Base-by-base conservation (phyloP, 768 basidiomycete genomes). In the Suillus lakei region DNA sequence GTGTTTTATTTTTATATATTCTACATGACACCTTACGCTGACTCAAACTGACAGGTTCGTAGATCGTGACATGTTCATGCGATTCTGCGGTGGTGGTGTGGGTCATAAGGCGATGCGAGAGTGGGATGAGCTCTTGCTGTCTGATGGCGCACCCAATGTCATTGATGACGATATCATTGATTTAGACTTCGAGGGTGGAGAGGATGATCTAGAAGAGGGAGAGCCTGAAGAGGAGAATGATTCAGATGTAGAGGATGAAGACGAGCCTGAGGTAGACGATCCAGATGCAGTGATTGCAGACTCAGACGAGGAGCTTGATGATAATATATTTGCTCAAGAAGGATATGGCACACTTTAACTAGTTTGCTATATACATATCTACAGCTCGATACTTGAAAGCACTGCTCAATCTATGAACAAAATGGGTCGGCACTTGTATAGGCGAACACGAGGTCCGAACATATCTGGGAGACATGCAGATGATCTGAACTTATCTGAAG, bases 61-160 rank as follows among this genome's bases (percentile, higher is more conserved):
- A n/a, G n/a, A n/a, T n/a, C n/a, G n/a, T n/a, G n/a, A n/a, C n/a
- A n/a, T n/a, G n/a, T n/a, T 73, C 41, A 72, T 77, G 71, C 68
- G 74, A 0, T 77, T 67, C 41, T 60, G 64, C 12, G 77, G 77
- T 0, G 74, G 73, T 0, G 74, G 76, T 1, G 67, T 78, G 15
- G 76, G 78, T 0, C 78, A 79, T 59, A 56, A 55, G 38, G 34
- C 51, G n/a, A 61, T 59, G 23, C 62, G 53, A 46, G 36, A 62
- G 2, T 60, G 58, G 58, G 58, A 60, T 13, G 18, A 32, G 32
- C 7, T 32, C 32, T 32, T 32, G 7, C 32, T 4, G 32, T 7
- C 4, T 3, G 32, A 32, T 32, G 32, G 32, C 32, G 32, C 32
- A 32, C 32, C 32, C 7, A 32, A 3, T 39, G 38, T 32, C 32